A percentile compares a stretch with the other conserved stretches of the same genome.
Evolutionary conservation across 139 green algal genomes (phyloP).

Genomic region (Chlamydomonas sp.): DNA sequence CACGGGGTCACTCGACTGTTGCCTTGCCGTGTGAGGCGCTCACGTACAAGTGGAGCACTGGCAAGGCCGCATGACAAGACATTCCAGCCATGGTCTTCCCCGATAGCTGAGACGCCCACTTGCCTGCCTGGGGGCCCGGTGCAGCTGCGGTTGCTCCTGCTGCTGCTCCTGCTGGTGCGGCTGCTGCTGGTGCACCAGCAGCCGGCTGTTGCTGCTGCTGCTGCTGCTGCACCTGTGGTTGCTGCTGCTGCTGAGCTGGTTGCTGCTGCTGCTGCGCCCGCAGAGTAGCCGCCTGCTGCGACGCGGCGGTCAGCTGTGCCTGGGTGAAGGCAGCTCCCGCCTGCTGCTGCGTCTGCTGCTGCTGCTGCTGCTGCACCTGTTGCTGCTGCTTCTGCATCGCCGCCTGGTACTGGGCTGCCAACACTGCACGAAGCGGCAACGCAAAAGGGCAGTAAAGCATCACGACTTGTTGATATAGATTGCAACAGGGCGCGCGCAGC

Average conservation of each 20-base stretch:
- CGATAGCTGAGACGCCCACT: neutral
- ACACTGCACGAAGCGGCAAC: no score
- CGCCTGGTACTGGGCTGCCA: neutral
- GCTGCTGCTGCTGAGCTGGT: neutral
- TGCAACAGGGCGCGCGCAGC: no score
- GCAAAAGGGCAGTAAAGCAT: no score
- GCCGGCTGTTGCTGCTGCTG: neutral
- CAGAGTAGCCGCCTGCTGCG: conserved; percentile 25
- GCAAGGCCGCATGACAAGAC: no score
- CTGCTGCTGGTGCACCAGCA: neutral
- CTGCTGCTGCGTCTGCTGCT: neutral
- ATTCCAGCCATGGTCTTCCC: no score
- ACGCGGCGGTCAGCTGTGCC: conserved; percentile 11
- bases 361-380: neutral
- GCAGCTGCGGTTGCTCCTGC: no score
- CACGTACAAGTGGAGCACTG: no score
- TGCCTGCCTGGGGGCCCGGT: neutral
- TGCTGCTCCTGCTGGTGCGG: neutral
- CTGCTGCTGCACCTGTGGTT: neutral
- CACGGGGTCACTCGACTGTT: no score
- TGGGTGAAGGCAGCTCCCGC: neutral
- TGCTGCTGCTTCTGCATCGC: neutral
- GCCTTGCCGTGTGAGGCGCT: no score
- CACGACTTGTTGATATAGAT: no score
- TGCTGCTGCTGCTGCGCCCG: neutral